These are phyloP conservation scores for Trichomonascus vanleenenianus DNA, from an alignment of 805 yeast species.

Conservation along the genomic window DNA sequence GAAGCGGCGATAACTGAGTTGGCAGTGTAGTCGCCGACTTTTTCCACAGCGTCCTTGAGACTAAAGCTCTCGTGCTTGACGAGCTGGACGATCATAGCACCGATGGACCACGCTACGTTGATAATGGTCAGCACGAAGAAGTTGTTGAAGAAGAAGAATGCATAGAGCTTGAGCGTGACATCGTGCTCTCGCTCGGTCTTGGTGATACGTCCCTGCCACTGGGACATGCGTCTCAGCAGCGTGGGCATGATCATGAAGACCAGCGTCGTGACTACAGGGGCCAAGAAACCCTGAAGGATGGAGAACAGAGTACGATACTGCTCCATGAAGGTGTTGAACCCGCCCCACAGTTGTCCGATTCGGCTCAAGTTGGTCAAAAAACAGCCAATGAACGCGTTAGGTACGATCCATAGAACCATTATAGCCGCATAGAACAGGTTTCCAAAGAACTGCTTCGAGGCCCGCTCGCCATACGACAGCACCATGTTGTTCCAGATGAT, in stretches of 20 bases:
- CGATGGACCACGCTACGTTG: conserved; percentile 32
- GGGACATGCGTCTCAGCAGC: conserved; percentile 29
- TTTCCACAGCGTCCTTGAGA: conserved; percentile 22
- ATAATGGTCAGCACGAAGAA: conserved; percentile 31
- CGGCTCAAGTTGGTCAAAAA: conserved; percentile 31
- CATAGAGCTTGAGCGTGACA: conserved; percentile 30
- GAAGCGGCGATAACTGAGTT: conserved; percentile 32
- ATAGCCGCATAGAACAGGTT: conserved; percentile 24
- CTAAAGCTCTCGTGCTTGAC: conserved; percentile 12
- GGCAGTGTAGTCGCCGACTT: conserved; percentile 27
- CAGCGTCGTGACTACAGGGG: conserved; percentile 29
- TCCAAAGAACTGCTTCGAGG: conserved; percentile 27
- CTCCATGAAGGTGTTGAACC: conserved; percentile 24
- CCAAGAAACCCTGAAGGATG: conserved; percentile 32
- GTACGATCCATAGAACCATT: conserved; percentile 31
- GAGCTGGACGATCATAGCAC: conserved; percentile 23
- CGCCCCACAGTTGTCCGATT: conserved; percentile 31
- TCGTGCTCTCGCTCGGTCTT: conserved; percentile 31
- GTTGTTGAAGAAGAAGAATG: conserved; percentile 33
- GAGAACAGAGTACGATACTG: conserved; percentile 23
- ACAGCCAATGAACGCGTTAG: conserved; percentile 34
- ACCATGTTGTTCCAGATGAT: conserved; percentile 31
- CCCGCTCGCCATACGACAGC: conserved; percentile 22
- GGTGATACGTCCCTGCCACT: conserved; percentile 32
- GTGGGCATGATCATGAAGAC: conserved; percentile 30